Evolutionary conservation across 176 grass and related monocot genomes (phyloP).

Genomic region (Oryza glumipatula): DNA sequence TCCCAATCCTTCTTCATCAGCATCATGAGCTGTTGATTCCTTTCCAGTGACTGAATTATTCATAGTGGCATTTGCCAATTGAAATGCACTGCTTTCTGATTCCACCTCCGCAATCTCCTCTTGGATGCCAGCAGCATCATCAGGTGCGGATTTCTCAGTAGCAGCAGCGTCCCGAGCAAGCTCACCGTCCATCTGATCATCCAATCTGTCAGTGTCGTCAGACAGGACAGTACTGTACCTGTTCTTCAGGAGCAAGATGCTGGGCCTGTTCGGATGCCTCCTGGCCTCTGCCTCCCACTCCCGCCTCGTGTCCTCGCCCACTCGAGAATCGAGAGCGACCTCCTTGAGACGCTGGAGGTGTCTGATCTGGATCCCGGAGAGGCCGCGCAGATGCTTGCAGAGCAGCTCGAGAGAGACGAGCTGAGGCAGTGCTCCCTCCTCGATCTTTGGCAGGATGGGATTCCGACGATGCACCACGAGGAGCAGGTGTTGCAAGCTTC

Average conservation of each 20-base stretch:
- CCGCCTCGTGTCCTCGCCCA: background rate
- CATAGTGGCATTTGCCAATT: too few species aligned
- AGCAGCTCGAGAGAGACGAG: background rate
- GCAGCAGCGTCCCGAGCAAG: background rate
- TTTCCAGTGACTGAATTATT: too few species aligned
- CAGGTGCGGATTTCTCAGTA: too few species aligned
- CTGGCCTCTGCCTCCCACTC: background rate
- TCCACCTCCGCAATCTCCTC: too few species aligned
- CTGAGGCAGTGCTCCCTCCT: background rate
- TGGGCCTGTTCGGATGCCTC: background rate
- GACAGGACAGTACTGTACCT: too few species aligned
- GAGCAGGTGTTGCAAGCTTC: background rate
- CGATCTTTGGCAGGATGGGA: background rate
- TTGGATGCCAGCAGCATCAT: too few species aligned
- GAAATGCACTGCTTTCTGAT: too few species aligned
- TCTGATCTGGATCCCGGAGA: background rate
- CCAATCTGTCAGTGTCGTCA: too few species aligned
- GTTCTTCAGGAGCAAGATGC: background rate
- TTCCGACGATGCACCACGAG: background rate
- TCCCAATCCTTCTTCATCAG: too few species aligned
- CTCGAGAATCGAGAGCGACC: background rate
- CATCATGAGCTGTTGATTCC: too few species aligned
- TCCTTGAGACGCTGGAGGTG: background rate
- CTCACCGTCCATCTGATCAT: background rate
- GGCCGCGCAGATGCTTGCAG: background rate